Conservation (phyloP, 73 alveolate genomes). For the Breviolum minutum region DNA sequence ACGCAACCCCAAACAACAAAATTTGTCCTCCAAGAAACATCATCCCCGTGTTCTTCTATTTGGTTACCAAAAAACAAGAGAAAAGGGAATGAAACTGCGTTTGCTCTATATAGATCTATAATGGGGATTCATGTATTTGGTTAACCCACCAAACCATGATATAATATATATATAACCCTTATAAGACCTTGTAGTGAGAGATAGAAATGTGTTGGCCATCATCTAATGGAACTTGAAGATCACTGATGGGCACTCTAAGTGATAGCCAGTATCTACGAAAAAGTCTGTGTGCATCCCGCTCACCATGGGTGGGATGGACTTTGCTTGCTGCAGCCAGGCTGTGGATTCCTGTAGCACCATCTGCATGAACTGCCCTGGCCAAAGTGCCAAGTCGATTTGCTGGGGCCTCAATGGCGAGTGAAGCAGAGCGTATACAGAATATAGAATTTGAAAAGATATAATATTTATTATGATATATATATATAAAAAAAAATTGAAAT, state of each 20-base stretch:
- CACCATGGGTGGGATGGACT: conserved; percentile 17
- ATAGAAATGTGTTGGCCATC: background rate
- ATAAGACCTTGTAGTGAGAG: conserved; percentile 29
- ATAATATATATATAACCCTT: background rate
- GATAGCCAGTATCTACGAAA: background rate
- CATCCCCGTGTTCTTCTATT: background rate
- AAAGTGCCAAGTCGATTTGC: conserved; percentile 34
- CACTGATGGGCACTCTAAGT: background rate
- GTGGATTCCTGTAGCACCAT: background rate
- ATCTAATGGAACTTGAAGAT: background rate
- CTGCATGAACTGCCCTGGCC: conserved; percentile 33
- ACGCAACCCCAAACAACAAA: background rate
- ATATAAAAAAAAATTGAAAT: no score
- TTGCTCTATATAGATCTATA: no score
- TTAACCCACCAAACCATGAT: no score
- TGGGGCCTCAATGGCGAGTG: conserved; percentile 46
- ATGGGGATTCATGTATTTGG: no score
- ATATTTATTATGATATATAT: no score
- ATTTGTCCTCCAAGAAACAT: background rate
- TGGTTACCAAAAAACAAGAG: no score
- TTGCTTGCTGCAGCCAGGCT: background rate
- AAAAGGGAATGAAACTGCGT: no score
- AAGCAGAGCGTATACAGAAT: no score
- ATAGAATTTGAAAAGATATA: no score
- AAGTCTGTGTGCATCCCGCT: conserved; percentile 30